A percentile compares a stretch with the other conserved stretches of the same genome.
phyloP scores from a whole-genome alignment of 768 basidiomycete genomes.

The Boletus coccyginus region DNA sequence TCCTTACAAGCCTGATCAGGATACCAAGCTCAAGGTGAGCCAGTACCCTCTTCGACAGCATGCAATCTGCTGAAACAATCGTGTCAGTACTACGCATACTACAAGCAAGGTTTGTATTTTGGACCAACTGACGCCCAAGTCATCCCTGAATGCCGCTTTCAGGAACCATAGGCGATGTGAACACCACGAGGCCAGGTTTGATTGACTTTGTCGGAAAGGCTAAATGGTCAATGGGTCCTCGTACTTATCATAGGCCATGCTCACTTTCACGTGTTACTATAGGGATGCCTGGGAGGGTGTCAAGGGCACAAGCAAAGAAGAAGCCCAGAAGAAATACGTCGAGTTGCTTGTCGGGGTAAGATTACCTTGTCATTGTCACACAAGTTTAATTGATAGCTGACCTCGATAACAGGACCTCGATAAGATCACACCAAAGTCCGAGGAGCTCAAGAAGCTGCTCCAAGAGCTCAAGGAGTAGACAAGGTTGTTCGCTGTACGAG shows the following conservation, averaged over 20 bases:
- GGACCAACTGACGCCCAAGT: background rate
- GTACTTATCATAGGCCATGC: background rate
- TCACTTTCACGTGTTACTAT: background rate
- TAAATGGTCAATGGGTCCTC: slow-evolving; percentile 64
- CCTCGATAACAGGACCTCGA: slow-evolving; percentile 52
- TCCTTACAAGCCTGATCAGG: slow-evolving; percentile 66
- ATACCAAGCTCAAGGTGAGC: slow-evolving; percentile 79
- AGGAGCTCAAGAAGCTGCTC: slow-evolving; percentile 53
- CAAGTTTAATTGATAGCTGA: background rate
- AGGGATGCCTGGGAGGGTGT: slow-evolving; percentile 87
- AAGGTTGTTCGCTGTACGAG: background rate
- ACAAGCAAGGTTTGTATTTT: slow-evolving; percentile 75
- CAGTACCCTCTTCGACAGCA: background rate
- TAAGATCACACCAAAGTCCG: slow-evolving; percentile 37
- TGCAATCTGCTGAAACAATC: slow-evolving; percentile 6
- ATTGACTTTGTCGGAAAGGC: slow-evolving; percentile 85
- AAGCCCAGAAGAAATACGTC: slow-evolving; percentile 73
- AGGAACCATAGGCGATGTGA: slow-evolving; percentile 78
- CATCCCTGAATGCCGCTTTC: background rate
- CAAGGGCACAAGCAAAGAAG: slow-evolving; percentile 71
- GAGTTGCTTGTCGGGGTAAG: slow-evolving; percentile 66
- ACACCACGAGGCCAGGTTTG: slow-evolving; percentile 62
- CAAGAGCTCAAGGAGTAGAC: slow-evolving; percentile 54
- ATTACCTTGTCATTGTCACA: background rate
- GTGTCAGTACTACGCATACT: slow-evolving; percentile 85